Base-by-base conservation (phyloP, 202 grass and related monocot species). In the Musa balbisiana region DNA sequence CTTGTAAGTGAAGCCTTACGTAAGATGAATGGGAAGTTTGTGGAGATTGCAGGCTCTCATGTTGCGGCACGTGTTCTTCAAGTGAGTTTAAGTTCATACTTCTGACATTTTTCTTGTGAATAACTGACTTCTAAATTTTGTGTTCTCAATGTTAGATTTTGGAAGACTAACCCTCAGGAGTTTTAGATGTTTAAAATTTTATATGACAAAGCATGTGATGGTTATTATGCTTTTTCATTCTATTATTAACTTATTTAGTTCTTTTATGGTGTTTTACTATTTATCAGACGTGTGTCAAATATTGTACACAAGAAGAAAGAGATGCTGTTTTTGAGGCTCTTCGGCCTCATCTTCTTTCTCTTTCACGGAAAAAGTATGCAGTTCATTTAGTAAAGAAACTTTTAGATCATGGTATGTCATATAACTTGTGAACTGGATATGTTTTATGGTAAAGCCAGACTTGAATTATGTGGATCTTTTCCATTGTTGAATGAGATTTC, bases 331-430 rank as follows among this genome's bases (percentile, higher is more conserved):
- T 92, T 80, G 83, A 82, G 69, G 52, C 81, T 62, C 85, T 98
- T 11, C 82, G 86, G 5, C 85, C 91, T 43, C 83, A 94, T 85
- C 78, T 98, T 82, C 85, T 94, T 19, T 62, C 13, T 83, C 95
- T 98, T 67, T 83, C 83, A 62, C 72, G 82, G 62, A 87, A 98
- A 76, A 94, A 92, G 78, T 98, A 98, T 55, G 85, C 88, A 16
- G 88, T 92, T 87, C 92, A 94, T 76, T 89, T 94, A 49, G 91
- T 98, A 51, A 98, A 98, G 83, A 98, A 94, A 75, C 85, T 98
- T 73, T 71, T 98, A 78, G 85, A 92, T 67, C 76, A 85, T 8
- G 95, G 95, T 94, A 92, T 71, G 52, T 22, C 64, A 73, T 62
- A 10, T 64, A 64, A 49, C n/a, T 50, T 10, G 73, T 3, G 26